Percentiles rank a stretch among this genome's conserved stretches.
Conservation (phyloP, 176 grass and related monocot genomes). For the maize (Zea mays) region Zm-B73-REFERENCE-NAM-5.0 NC_050097.1:238232001-238232500, state of each 20-base stretch:
- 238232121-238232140: background rate
- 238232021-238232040: background rate
- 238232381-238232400: background rate
- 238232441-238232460: constrained; percentile 5
- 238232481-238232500: background rate
- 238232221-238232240: background rate
- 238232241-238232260: background rate
- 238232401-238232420: background rate
- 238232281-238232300: background rate
- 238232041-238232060: background rate
- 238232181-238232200: background rate
- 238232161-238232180: background rate
- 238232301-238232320: background rate
- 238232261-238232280: background rate
- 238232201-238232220: too few relatives aligned
- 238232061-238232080: background rate
- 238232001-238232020: background rate
- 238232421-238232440: background rate
- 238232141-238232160: background rate
- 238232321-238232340: background rate
- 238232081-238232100: background rate
- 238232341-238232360: background rate
- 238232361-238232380: background rate
- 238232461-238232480: background rate
- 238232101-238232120: background rate